A percentile compares a stretch with the other conserved stretches of the same genome.
phyloP scores from a whole-genome alignment of 176 grass and related monocot species.

The Dendrocalamus sinicus region DNA sequence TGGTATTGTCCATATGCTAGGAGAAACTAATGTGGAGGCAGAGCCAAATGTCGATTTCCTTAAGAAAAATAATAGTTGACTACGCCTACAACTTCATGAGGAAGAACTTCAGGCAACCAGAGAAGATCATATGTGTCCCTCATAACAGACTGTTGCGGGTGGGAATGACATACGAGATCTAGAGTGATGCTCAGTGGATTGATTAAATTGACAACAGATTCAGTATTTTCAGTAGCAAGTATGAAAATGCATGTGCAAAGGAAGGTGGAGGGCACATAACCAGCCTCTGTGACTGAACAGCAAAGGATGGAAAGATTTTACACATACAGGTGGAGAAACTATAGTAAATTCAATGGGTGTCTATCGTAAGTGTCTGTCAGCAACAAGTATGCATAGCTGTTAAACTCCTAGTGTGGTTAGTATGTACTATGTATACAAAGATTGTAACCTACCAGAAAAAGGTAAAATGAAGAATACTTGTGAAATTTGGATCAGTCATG shows the following conservation, averaged over 20 bases:
- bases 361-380: background rate
- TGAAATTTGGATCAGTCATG: background rate
- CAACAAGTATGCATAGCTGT: background rate
- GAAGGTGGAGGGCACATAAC: background rate
- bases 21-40: slow-evolving; percentile 66
- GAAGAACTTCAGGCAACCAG: slow-evolving; percentile 70
- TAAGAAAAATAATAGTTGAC: slow-evolving; percentile 63
- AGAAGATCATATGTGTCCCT: slow-evolving; percentile 60
- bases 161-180: slow-evolving; percentile 74
- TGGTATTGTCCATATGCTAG: slow-evolving; percentile 66
- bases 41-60: slow-evolving; percentile 33
- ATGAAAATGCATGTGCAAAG: slow-evolving; percentile 13
- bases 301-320: background rate
- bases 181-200: background rate
- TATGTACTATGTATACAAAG: background rate
- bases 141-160: slow-evolving; percentile 60
- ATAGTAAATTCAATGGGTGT: background rate
- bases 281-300: background rate
- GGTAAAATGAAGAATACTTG: background rate
- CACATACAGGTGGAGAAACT: background rate
- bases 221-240: background rate
- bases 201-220: background rate
- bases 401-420: background rate
- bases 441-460: background rate
- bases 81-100: slow-evolving; percentile 71